Base-by-base conservation (phyloP, 495 filamentous ascomycete species). In the Tuber melanosporum region DNA sequence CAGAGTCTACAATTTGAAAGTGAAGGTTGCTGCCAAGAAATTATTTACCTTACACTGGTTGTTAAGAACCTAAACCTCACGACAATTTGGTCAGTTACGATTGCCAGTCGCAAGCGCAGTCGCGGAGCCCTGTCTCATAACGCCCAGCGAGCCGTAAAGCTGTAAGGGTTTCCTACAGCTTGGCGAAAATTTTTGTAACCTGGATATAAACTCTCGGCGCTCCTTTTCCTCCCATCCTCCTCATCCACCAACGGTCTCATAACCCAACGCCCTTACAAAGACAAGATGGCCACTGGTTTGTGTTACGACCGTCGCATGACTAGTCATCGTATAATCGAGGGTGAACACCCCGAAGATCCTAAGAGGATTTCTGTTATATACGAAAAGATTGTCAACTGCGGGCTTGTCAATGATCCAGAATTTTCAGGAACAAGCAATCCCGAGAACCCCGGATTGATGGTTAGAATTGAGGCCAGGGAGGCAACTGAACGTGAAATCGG, bases 251-350 rank as follows among this genome's bases (percentile, higher is more conserved):
- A 32, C 57, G 9, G 15, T 5, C 10, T 32, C 9, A 15, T 3
- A 66, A 66, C 57, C 14, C 57, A 66, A 32, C 57, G 8, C 9
- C 22, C 22, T n/a, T 32, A 3, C 10, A 66, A 62, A 32, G 8
- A 32, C 14, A 32, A 66, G 42, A 79, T 94, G 71, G 85, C 92
- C 7, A 92, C 92, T 12, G 91, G 96, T 49, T 88, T 92, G 69
- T 95, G 93, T 79, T 99, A 98, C 83, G 95, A 99, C 85, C 88
- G 90, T 41, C 90, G 94, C 32, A 99, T 99, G 95, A 92, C 94
- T 73, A 91, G 92, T 77, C 95, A 99, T 82, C 91, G 91, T 49
- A 96, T 97, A 80, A 88, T 93, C 8, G 87, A 87, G 66, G 92
- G 95, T 26, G 89, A 93, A 75, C 95, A 99, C 78, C 95, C 96